Conservation (phyloP, 768 basidiomycete genomes). For the Arthromyces matolae region DNA sequence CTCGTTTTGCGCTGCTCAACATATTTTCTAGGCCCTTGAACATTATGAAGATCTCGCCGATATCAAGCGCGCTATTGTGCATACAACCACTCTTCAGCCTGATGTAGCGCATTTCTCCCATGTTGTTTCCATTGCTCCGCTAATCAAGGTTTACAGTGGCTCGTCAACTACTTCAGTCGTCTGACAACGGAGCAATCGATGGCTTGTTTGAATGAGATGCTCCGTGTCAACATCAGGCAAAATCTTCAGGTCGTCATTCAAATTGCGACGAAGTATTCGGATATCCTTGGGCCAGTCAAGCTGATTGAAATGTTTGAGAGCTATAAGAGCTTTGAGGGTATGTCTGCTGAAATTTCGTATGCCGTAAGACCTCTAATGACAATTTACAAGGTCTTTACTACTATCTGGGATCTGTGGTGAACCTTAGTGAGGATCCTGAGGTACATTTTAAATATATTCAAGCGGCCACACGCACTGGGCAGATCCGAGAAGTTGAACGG, state of each 20-base stretch:
- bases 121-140: conserved; percentile 2
- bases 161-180: conserved; percentile 94
- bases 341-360: too few relatives aligned
- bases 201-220: conserved; percentile 96
- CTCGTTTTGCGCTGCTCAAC: conserved; percentile 1
- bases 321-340: conserved; percentile 96
- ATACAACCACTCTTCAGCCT: conserved; percentile 76
- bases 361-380: too few relatives aligned
- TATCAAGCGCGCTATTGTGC: conserved; percentile 97
- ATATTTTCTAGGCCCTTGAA: conserved; percentile 74
- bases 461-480: conserved; percentile 95
- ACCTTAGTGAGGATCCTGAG: conserved; percentile 92
- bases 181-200: conserved; percentile 97
- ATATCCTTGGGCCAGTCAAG: conserved; percentile 94
- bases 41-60: conserved; percentile 98
- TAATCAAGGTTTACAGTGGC: conserved; percentile 56
- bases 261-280: conserved; percentile 98
- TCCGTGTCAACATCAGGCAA: conserved; percentile 93
- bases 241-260: conserved; percentile 96
- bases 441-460: conserved; percentile 99
- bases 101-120: conserved; percentile 52
- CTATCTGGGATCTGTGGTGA: conserved; percentile 97
- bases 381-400: conserved; percentile 91
- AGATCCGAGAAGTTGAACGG: conserved; percentile 98
- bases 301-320: conserved; percentile 98